A percentile compares a stretch with the other conserved stretches of the same genome.
phyloP scores from a whole-genome alignment of 2,329 filamentous ascomycete species.

The Phialophora chinensis region DNA sequence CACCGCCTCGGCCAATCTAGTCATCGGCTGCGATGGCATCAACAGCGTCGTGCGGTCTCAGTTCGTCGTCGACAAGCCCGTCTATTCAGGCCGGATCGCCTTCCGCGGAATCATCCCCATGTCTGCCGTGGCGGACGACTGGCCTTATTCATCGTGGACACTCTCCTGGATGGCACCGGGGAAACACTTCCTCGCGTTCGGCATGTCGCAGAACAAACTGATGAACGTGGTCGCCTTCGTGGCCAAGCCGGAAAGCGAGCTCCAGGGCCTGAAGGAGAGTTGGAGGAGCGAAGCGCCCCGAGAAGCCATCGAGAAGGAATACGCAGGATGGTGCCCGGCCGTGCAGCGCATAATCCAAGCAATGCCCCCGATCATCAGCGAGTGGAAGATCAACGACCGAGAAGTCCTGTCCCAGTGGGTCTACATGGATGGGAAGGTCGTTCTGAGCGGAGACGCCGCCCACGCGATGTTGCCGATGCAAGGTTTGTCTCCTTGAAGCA shows the following conservation, averaged over 20 bases:
- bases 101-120: slow-evolving; percentile 12
- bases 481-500: neutral
- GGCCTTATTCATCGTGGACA: slow-evolving; percentile 17
- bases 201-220: slow-evolving; percentile 18
- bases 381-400: slow-evolving; percentile 18
- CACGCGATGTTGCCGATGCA: slow-evolving; percentile 22
- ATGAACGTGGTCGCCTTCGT: slow-evolving; percentile 23
- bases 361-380: slow-evolving; percentile 13
- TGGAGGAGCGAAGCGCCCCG: slow-evolving; percentile 18
- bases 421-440: slow-evolving; percentile 18
- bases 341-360: slow-evolving; percentile 17
- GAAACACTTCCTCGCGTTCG: slow-evolving; percentile 18
- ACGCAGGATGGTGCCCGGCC: slow-evolving; percentile 17
- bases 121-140: slow-evolving; percentile 11
- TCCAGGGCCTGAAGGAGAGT: slow-evolving; percentile 18
- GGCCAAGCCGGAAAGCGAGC: slow-evolving; percentile 16
- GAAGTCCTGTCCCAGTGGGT: slow-evolving; percentile 19
- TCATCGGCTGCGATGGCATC: slow-evolving; percentile 19
- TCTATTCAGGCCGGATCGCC: slow-evolving; percentile 17
- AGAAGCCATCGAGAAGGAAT: slow-evolving; percentile 19
- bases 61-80: slow-evolving; percentile 15
- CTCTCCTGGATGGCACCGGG: slow-evolving; percentile 14
- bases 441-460: slow-evolving; percentile 15
- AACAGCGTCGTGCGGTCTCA: slow-evolving; percentile 18
- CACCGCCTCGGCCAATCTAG: slow-evolving; percentile 13